Conservation (phyloP, 257 asterid genomes). For the Nicotiana knightiana region DNA sequence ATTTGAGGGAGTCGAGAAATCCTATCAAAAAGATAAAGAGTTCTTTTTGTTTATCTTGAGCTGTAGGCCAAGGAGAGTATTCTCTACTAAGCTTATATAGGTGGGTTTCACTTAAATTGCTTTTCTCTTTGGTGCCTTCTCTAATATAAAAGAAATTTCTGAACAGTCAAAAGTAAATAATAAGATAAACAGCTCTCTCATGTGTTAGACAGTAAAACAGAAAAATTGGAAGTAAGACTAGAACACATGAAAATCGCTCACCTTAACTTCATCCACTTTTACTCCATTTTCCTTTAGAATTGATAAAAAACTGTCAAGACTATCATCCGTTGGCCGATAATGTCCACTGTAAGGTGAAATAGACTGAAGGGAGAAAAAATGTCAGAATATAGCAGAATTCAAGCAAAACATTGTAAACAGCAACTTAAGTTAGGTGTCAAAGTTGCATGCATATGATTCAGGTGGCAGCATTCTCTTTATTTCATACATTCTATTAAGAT, state of each 20-base stretch:
- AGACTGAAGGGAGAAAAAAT: slow-evolving; percentile 33
- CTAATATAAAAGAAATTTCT: not conserved
- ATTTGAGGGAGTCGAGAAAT: not conserved
- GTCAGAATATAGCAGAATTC: not conserved
- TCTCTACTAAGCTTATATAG: not conserved
- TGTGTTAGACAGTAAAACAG: not conserved
- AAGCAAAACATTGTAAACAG: not conserved
- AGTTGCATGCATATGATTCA: not conserved
- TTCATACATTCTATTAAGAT: not conserved
- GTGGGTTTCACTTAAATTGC: not conserved
- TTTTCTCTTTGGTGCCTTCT: not conserved
- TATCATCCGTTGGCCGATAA: slow-evolving; percentile 85
- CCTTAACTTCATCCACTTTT: slow-evolving; percentile 61
- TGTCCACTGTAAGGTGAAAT: slow-evolving; percentile 98
- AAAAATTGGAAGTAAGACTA: not conserved
- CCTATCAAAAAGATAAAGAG: not conserved
- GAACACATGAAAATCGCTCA: slow-evolving; percentile 20
- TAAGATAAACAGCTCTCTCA: not conserved
- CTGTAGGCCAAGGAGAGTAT: not conserved
- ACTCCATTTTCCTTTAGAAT: slow-evolving; percentile 72
- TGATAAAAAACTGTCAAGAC: slow-evolving; percentile 56
- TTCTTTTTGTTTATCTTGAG: not conserved
- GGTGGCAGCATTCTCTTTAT: not conserved
- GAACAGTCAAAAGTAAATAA: not conserved
- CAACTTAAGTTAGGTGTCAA: not conserved